Base-by-base conservation (phyloP, 768 basidiomycete species). In the Leccinum rimulosum region DNA sequence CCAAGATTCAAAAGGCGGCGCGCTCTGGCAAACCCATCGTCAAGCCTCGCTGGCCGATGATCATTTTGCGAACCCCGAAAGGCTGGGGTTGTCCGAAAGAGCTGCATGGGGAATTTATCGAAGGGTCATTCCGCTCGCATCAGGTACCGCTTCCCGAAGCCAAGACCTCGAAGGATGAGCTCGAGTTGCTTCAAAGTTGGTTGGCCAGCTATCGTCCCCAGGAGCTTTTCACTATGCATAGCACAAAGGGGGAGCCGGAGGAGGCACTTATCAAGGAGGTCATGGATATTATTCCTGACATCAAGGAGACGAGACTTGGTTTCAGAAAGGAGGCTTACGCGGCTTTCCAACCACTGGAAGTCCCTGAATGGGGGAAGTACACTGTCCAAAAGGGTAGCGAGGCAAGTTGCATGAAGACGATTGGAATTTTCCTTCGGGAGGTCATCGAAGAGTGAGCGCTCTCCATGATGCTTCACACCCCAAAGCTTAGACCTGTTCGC, bases 11-110 rank as follows among this genome's bases (percentile, higher is more conserved):
- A 70, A 71, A 73, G 0, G 91, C 88, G 0, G 93, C 94, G 17
- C 85, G 94, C 50, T 77, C 75, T 11, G 90, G 89, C 2, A 82
- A 86, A 3, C 86, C 93, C 15, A 84, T 92, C 61, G 78, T 85
- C 54, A 95, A 95, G 76, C 94, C 94, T n/a, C 82, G 91, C 47
- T 95, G 91, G 91, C 94, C 94, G 4, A 81, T 95, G 69, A 77
- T 97, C 61, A 82, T 95, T 66, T 80, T 95, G 49, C 84, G 93
- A 48, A 91, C 91, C 1, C 92, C 93, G 10, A 96, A 96, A 74
- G 84, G 92, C 27, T 85, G 82, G 77, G 79, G 85, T 6, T 87
- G 89, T 5, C 91, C 91, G 2, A 85, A 85, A 63, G 62, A 74
- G 22, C 69, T 89, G 30, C 79, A 84, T 54, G 89, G 85, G n/a